phyloP scores from a whole-genome alignment of 2,329 filamentous ascomycete species.

The Curvularia eragrostidis region DNA sequence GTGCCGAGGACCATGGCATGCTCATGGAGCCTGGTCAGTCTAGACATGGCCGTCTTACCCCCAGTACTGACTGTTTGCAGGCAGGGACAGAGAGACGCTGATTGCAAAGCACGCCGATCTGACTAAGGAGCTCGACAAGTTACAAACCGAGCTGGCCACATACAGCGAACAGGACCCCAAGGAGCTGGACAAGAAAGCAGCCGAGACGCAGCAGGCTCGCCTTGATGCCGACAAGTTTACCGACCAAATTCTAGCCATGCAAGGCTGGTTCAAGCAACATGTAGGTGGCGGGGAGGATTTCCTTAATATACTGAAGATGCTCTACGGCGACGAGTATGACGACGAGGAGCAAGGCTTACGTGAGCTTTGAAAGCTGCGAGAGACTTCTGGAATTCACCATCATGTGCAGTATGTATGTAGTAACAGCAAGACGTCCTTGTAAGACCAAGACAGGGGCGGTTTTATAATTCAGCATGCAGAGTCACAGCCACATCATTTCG shows the following conservation, averaged over 20 bases:
- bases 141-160: slow-evolving; percentile 52
- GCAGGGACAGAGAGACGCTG: slow-evolving; percentile 49
- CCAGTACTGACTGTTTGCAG: slow-evolving; percentile 16
- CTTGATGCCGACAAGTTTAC: slow-evolving; percentile 49
- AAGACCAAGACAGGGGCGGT: background rate
- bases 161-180: slow-evolving; percentile 57
- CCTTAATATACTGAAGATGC: slow-evolving; percentile 52
- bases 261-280: slow-evolving; percentile 52
- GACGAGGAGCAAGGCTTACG: slow-evolving; percentile 60
- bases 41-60: background rate
- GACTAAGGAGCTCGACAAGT: slow-evolving; percentile 45
- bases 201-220: slow-evolving; percentile 38
- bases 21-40: slow-evolving; percentile 41
- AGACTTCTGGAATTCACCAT: background rate
- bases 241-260: slow-evolving; percentile 56
- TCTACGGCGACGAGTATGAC: slow-evolving; percentile 62
- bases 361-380: slow-evolving; percentile 34
- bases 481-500: slow-evolving; percentile 25
- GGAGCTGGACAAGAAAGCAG: slow-evolving; percentile 52
- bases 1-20: slow-evolving; percentile 50
- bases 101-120: slow-evolving; percentile 46
- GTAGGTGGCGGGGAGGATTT: slow-evolving; percentile 54
- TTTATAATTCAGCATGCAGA: background rate
- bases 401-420: background rate
- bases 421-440: background rate